Evolutionary conservation across 768 basidiomycete genomes (phyloP).

Genomic region (Pisolithus microcarpus): DNA sequence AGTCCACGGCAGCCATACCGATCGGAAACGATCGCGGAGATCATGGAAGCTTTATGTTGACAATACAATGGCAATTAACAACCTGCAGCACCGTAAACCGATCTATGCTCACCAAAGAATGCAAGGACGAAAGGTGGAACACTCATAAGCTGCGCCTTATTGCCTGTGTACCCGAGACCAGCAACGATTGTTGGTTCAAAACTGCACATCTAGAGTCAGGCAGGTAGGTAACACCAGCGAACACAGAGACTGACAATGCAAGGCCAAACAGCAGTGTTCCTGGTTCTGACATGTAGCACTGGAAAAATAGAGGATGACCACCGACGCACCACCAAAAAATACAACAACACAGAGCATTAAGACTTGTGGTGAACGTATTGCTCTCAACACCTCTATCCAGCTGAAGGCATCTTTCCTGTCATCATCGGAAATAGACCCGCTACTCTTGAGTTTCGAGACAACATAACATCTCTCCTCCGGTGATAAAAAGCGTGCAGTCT

Average conservation of each 20-base stretch:
- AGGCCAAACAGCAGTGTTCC: slow-evolving; percentile 13
- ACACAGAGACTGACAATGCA: slow-evolving; percentile 16
- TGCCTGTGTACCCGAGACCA: slow-evolving; percentile 47
- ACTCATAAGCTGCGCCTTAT: slow-evolving; percentile 54
- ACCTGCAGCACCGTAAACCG: neutral
- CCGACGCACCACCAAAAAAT: slow-evolving; percentile 45
- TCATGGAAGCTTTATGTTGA: slow-evolving; percentile 26
- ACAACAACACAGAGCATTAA: slow-evolving; percentile 43
- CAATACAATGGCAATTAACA: neutral
- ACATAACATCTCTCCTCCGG: slow-evolving; percentile 45
- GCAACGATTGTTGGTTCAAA: slow-evolving; percentile 71
- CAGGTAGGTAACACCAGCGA: slow-evolving; percentile 23
- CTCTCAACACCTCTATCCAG: slow-evolving; percentile 47
- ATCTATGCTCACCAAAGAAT: slow-evolving; percentile 36
- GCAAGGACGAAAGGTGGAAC: slow-evolving; percentile 50
- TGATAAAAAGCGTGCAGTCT: slow-evolving; percentile 43
- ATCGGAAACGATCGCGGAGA: slow-evolving; percentile 46
- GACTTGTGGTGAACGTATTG: slow-evolving; percentile 48
- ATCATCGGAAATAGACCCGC: slow-evolving; percentile 33
- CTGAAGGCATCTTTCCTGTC: slow-evolving; percentile 40
- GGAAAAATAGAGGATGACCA: neutral
- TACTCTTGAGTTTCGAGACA: slow-evolving; percentile 16
- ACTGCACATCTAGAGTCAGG: slow-evolving; percentile 36
- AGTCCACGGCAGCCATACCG: slow-evolving; percentile 44
- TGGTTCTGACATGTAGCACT: slow-evolving; percentile 5